Evolutionary conservation across 2,329 filamentous ascomycete species (phyloP).

Genomic region (Cercospora brassicicola): DNA sequence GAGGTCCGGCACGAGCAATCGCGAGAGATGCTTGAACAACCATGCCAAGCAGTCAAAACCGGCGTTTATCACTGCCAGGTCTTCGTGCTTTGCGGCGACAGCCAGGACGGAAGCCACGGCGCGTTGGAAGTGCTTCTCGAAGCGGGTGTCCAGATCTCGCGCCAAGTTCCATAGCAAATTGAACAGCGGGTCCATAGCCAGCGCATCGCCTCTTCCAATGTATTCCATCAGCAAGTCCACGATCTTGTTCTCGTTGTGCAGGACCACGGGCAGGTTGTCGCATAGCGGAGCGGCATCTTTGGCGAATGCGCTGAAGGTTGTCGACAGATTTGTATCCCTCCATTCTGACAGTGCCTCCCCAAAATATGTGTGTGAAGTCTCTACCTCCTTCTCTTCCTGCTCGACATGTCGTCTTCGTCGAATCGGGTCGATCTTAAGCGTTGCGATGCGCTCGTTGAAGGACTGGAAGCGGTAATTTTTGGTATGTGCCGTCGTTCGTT

Average conservation of each 20-base stretch:
- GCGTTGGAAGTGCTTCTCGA: conserved; percentile 82
- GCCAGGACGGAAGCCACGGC: conserved; percentile 73
- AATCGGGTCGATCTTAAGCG: conserved; percentile 89
- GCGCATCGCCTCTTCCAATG: conserved; percentile 73
- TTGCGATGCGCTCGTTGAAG: conserved; percentile 85
- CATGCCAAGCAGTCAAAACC: conserved; percentile 92
- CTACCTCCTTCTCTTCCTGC: conserved; percentile 73
- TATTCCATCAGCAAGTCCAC: conserved; percentile 73
- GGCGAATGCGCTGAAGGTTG: conserved; percentile 74
- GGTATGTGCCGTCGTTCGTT: conserved; percentile 68
- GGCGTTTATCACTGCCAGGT: conserved; percentile 87
- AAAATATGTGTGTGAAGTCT: conserved; percentile 83
- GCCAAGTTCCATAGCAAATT: conserved; percentile 89
- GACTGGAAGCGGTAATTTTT: conserved; percentile 89
- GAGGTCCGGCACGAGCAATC: conserved; percentile 80
- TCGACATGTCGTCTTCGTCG: conserved; percentile 68
- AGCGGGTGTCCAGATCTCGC: conserved; percentile 83
- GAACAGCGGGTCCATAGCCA: conserved; percentile 81
- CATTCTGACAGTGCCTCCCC: conserved; percentile 80
- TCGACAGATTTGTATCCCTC: conserved; percentile 86
- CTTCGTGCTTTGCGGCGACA: conserved; percentile 73
- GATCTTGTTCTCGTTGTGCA: conserved; percentile 86
- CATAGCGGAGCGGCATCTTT: conserved; percentile 73
- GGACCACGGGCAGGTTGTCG: conserved; percentile 86
- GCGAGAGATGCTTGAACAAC: conserved; percentile 94